A percentile compares a stretch with the other conserved stretches of the same genome.
These are phyloP conservation scores for Cystofilobasidium capitatum DNA, from an alignment of 768 basidiomycete genomes.

Conservation along the genomic window DNA sequence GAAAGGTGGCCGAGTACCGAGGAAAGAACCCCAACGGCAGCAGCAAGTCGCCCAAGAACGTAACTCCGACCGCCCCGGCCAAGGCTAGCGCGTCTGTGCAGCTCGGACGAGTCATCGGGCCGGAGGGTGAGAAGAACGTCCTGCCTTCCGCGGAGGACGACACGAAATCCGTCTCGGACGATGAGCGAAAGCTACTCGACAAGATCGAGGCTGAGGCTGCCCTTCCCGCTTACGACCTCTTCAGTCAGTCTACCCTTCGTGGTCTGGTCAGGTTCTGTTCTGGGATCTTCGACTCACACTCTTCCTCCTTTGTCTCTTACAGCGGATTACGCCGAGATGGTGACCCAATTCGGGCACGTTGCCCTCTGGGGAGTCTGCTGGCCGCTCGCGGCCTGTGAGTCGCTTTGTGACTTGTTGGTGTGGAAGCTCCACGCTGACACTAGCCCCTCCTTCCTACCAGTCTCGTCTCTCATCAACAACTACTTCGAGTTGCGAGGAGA, in stretches of 20 bases:
- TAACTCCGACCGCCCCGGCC: neutral
- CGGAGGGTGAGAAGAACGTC: neutral
- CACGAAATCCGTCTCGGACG: slow-evolving; percentile 44
- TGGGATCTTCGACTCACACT: too few species aligned
- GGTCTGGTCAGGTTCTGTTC: neutral
- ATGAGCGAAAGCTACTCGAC: slow-evolving; percentile 72
- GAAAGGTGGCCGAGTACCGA: slow-evolving; percentile 12
- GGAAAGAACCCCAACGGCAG: neutral
- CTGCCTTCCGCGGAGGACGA: slow-evolving; percentile 52
- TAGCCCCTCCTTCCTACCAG: neutral
- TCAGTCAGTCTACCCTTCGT: slow-evolving; percentile 43
- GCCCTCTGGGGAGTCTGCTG: slow-evolving; percentile 87
- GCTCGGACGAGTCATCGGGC: neutral
- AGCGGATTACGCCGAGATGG: slow-evolving; percentile 91
- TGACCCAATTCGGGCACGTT: slow-evolving; percentile 78
- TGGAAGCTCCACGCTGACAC: too few species aligned
- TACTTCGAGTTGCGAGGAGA: slow-evolving; percentile 78
- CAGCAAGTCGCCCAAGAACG: neutral
- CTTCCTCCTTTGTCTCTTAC: neutral
- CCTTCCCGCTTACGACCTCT: slow-evolving; percentile 69
- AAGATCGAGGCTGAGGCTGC: slow-evolving; percentile 64
- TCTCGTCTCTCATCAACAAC: slow-evolving; percentile 57
- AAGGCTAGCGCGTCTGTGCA: neutral
- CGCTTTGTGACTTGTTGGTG: slow-evolving; percentile 1
- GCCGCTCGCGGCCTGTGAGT: slow-evolving; percentile 71